Evolutionary conservation across 306 rosid species (phyloP).

Genomic region (Crotalaria pallida): DNA sequence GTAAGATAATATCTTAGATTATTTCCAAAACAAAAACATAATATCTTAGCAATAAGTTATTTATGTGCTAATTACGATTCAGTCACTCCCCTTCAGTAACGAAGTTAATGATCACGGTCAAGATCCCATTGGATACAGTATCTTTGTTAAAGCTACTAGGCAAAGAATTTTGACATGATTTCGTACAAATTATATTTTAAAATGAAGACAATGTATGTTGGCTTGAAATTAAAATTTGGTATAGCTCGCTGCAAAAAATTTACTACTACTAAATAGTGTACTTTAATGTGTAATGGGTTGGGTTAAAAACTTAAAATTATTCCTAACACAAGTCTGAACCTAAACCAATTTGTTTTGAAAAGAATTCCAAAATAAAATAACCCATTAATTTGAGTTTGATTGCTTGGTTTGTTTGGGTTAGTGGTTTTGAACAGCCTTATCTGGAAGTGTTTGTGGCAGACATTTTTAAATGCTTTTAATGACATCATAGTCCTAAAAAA

Average conservation of each 20-base stretch:
- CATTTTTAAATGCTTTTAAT: constrained; percentile 6
- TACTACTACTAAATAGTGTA: background rate
- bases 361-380: background rate
- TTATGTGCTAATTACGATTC: background rate
- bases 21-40: background rate
- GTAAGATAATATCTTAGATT: background rate
- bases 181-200: background rate
- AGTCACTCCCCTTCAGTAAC: background rate
- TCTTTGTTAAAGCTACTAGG: background rate
- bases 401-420: background rate
- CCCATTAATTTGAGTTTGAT: background rate
- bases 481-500: background rate
- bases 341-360: background rate
- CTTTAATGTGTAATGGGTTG: background rate
- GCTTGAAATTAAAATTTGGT: background rate
- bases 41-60: background rate
- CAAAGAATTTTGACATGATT: background rate
- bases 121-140: background rate
- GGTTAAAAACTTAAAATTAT: background rate
- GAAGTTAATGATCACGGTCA: background rate
- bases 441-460: background rate
- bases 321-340: background rate
- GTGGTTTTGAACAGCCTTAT: background rate
- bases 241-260: background rate
- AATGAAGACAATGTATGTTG: background rate